Evolutionary conservation across 768 basidiomycete genomes (phyloP), one percentile per base, ranked within the genome.

Genomic region (Termitomyces sp.): DNA sequence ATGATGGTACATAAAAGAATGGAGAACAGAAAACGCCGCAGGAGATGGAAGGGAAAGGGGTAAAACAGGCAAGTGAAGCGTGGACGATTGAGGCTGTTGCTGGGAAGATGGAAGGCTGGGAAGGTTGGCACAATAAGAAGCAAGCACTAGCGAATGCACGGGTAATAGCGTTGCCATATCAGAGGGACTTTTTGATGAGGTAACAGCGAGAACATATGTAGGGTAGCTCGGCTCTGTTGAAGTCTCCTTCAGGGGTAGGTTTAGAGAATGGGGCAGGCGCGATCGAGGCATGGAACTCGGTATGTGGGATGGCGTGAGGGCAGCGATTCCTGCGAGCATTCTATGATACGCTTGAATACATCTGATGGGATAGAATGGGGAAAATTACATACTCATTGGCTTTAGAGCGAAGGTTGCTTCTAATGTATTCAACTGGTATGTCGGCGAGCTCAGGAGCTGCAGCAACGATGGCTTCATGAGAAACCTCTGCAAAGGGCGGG

Each of bases 1-100:
- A 67, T 88, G 85, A 79, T 68, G 86, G 84, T 93, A 91, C 63
- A 93, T 76, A 75, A 81, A 91, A 0, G 76, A 70, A 63, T 85
- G 84, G 9, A 93, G 76, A 34, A 84, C 71, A 9, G 82, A 72
- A 72, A 91, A 92, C 0, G 88, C 83, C 2, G 81, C 78, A 0
- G 88, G 83, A 2, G 87, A 86, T 88, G 91, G 91, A 13, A 93
- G 77, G 44, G 81, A 76, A 64, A 93, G 72, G 2, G 85, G 86
- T 13, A 91, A 76, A 18, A 93, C 81, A 22, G 91, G 90, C 5
- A 93, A 67, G n/a, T 76, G 70, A 55, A 80, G 61, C 44, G 66
- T 72, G 20, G 65, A 63, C 11, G 64, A 66, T 39, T 60, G 60
- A 12, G 73, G 63, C 8, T 69, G 66, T 4, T 68, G 68, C 0